Percentiles rank a stretch among this genome's conserved stretches.
These are phyloP conservation scores for Filobasidium uniguttulatum DNA, from an alignment of 1,284 basidiomycete species.

Conservation along the genomic window DNA sequence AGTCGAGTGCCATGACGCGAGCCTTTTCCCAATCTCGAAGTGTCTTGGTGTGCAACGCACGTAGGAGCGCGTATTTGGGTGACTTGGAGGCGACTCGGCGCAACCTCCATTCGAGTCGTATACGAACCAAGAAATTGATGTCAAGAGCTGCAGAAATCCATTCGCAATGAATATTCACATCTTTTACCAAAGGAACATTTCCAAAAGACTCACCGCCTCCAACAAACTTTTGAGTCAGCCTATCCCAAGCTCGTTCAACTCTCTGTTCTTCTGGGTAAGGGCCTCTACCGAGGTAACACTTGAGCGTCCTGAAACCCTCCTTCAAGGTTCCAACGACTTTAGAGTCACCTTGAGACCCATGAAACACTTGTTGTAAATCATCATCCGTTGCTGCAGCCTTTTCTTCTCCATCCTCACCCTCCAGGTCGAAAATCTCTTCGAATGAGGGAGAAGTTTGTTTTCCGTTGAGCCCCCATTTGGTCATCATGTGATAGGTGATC, in stretches of 20 bases:
- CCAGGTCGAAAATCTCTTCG: not conserved
- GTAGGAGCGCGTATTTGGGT: conserved; percentile 3
- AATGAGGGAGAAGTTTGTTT: conserved; percentile 1
- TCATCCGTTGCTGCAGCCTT: no score
- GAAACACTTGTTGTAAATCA: no score
- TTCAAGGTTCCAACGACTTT: not conserved
- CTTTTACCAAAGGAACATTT: no score
- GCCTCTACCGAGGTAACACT: not conserved
- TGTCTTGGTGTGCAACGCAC: conserved; percentile 1
- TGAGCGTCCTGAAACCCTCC: not conserved
- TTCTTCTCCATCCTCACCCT: conserved; percentile 1
- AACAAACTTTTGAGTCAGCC: conserved; percentile 4
- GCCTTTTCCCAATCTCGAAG: conserved; percentile 23
- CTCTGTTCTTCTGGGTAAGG: not conserved
- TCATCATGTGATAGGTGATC: no score
- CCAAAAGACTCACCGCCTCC: conserved; percentile 10
- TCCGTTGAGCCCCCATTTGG: conserved; percentile 2
- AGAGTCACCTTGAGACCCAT: no score
- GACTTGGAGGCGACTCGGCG: conserved; percentile 2
- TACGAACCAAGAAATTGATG: not conserved
- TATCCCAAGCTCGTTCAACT: conserved; percentile 4
- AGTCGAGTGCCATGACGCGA: conserved; percentile 16
- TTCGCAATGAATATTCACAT: no score
- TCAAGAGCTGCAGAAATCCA: conserved; percentile 1
- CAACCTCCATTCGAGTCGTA: not conserved